Evolutionary conservation across 2,329 filamentous ascomycete species (phyloP).

Genomic region (Fusarium fujikuroi): DNA sequence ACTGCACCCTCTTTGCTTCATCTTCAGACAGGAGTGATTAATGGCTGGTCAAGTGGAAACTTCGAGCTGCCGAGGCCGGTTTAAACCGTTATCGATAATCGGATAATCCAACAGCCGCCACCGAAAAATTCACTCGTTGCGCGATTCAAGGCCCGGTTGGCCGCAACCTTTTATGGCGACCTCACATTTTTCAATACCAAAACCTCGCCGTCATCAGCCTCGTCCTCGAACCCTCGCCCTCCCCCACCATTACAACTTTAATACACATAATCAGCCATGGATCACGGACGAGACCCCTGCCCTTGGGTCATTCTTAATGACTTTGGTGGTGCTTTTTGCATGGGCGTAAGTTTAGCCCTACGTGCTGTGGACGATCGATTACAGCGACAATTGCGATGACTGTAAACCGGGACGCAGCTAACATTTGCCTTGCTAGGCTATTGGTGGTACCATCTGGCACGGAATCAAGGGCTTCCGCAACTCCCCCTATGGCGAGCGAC

Average conservation of each 20-base stretch:
- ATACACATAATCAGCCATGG: constrained; percentile 65
- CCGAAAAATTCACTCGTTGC: constrained; percentile 29
- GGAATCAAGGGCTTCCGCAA: constrained; percentile 95
- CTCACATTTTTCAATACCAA: constrained; percentile 38
- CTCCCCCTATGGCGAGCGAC: constrained; percentile 89
- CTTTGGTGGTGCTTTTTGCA: constrained; percentile 95
- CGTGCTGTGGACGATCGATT: neutral
- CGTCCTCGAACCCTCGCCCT: constrained; percentile 11
- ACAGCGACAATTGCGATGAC: constrained; percentile 9
- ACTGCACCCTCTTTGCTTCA: neutral
- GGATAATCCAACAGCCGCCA: constrained; percentile 23
- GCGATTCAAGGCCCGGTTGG: constrained; percentile 26
- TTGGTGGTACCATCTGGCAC: constrained; percentile 91
- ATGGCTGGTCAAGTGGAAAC: constrained; percentile 9
- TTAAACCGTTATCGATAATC: constrained; percentile 1
- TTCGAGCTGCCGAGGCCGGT: constrained; percentile 26
- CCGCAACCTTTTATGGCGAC: constrained; percentile 33
- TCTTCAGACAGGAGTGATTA: neutral
- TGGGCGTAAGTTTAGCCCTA: constrained; percentile 76
- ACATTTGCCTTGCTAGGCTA: constrained; percentile 61
- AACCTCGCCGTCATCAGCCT: constrained; percentile 23
- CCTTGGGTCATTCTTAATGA: constrained; percentile 97
- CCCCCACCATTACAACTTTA: constrained; percentile 1
- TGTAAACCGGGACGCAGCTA: constrained; percentile 12
- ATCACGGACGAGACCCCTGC: constrained; percentile 97